Evolutionary conservation across 2,329 filamentous ascomycete genomes (phyloP).

Genomic region (Exutisphaerella laricina): DNA sequence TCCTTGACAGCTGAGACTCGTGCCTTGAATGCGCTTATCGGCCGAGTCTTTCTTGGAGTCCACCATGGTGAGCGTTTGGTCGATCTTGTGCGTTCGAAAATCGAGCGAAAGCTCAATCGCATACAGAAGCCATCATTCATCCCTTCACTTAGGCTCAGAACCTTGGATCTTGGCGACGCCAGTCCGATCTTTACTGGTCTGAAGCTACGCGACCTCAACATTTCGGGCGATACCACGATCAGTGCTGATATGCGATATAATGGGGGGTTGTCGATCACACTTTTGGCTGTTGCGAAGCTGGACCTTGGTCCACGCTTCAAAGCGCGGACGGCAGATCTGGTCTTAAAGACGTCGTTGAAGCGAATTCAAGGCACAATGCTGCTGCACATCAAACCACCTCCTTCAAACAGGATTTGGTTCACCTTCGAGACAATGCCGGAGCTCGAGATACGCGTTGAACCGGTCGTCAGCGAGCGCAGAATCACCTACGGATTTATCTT

Average conservation of each 20-base stretch:
- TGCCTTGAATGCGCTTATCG: slow-evolving; percentile 89
- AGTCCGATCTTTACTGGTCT: slow-evolving; percentile 87
- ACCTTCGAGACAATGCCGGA: slow-evolving; percentile 91
- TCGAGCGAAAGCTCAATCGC: slow-evolving; percentile 92
- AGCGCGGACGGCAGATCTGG: slow-evolving; percentile 77
- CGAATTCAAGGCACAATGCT: slow-evolving; percentile 79
- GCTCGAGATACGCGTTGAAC: slow-evolving; percentile 89
- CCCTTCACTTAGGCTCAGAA: slow-evolving; percentile 73
- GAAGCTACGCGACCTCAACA: slow-evolving; percentile 77
- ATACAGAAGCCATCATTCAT: slow-evolving; percentile 90
- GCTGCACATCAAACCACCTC: slow-evolving; percentile 86
- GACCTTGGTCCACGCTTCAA: slow-evolving; percentile 88
- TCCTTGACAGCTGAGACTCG: slow-evolving; percentile 76
- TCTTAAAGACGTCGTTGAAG: slow-evolving; percentile 79
- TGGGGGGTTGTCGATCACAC: slow-evolving; percentile 82
- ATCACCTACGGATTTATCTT: slow-evolving; percentile 93
- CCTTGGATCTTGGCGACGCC: slow-evolving; percentile 78
- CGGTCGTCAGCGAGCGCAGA: slow-evolving; percentile 88
- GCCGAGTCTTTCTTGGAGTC: slow-evolving; percentile 78
- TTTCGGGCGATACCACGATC: slow-evolving; percentile 82
- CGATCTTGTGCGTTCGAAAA: slow-evolving; percentile 71
- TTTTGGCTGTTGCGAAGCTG: slow-evolving; percentile 87
- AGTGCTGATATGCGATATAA: slow-evolving; percentile 86
- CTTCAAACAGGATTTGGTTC: slow-evolving; percentile 94
- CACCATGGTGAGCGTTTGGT: slow-evolving; percentile 82